Conservation (phyloP, 129 eudicot species). For the Pseudognaphalium luteoalbum region DNA sequence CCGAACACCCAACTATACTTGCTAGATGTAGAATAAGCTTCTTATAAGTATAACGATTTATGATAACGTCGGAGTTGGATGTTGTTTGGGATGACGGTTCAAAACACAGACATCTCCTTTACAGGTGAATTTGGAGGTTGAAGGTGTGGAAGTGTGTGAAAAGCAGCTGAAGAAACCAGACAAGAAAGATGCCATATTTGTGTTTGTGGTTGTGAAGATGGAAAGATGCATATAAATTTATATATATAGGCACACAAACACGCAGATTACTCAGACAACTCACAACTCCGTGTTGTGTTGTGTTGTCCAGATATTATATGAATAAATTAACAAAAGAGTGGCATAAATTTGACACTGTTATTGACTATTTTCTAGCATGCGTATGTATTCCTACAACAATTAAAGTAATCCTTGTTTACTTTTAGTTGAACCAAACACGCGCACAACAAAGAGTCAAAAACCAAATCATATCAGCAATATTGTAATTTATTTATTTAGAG, state of each 20-base stretch:
- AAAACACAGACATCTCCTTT: constrained; percentile 17
- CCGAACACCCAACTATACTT: not conserved
- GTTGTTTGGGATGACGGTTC: not conserved
- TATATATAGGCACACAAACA: not conserved
- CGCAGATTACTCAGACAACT: not conserved
- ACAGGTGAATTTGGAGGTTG: constrained; percentile 7
- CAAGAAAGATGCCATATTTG: constrained; percentile 8
- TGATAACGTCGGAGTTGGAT: not conserved
- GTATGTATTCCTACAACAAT: not conserved
- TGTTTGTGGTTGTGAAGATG: not conserved
- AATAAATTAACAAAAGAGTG: not conserved
- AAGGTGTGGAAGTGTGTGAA: not conserved
- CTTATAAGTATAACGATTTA: not conserved
- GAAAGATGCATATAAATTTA: not conserved
- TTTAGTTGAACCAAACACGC: not conserved
- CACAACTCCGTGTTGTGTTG: constrained; percentile 9
- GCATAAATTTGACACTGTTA: not conserved
- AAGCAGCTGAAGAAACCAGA: constrained; percentile 10
- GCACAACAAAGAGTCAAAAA: not conserved
- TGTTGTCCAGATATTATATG: not conserved
- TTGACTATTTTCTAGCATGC: constrained; percentile 6
- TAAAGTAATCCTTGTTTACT: constrained; percentile 2
- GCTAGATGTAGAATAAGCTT: not conserved
- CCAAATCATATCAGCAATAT: not conserved
- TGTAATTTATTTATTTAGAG: not conserved